A percentile compares a stretch with the other conserved stretches of the same genome.
Conservation (phyloP, 2,329 filamentous ascomycete species). For the Aureobasidium uvarum region DNA sequence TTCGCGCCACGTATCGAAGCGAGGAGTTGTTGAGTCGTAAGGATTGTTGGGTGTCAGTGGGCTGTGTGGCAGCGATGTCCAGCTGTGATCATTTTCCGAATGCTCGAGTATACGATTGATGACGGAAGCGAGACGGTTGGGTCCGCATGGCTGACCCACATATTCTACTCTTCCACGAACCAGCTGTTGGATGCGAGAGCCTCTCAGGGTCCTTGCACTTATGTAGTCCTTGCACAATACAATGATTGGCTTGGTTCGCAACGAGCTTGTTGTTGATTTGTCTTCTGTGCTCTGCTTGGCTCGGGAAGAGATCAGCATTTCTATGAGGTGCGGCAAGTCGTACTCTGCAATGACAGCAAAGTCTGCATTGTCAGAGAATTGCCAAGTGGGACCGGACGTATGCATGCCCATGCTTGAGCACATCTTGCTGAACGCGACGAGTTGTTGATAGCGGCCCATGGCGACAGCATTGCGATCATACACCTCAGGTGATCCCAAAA, state of each 20-base stretch:
- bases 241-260: conserved; percentile 20
- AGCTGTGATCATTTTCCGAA: background rate
- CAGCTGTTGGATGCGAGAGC: conserved; percentile 8
- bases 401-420: background rate
- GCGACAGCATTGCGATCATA: background rate
- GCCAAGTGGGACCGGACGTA: background rate
- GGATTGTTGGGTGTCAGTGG: conserved; percentile 16
- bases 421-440: background rate
- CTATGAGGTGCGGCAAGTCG: background rate
- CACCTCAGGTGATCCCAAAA: background rate
- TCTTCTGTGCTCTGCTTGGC: background rate
- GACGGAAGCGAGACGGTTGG: conserved; percentile 16
- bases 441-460: background rate
- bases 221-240: conserved; percentile 23
- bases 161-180: conserved; percentile 17
- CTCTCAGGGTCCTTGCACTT: conserved; percentile 1
- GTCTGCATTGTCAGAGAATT: background rate
- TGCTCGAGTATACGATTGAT: conserved; percentile 3
- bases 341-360: conserved; percentile 3
- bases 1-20: conserved; percentile 8
- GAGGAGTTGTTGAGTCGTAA: background rate
- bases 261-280: background rate
- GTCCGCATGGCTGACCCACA: conserved; percentile 26
- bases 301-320: background rate
- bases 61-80: background rate